Conservation (phyloP, 306 rosid genomes). For the Canavalia ensiformis region DNA sequence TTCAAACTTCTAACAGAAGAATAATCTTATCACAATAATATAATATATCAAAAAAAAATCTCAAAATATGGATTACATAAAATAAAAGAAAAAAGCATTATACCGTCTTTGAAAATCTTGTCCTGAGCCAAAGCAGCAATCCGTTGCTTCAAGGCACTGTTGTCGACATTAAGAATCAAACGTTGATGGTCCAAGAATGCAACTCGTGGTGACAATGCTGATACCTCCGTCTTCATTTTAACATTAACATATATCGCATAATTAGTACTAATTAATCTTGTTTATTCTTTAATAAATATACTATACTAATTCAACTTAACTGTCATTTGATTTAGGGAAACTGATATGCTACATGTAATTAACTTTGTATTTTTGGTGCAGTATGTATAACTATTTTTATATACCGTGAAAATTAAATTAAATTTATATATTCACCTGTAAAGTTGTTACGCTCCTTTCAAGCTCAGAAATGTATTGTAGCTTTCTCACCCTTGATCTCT, state of each 20-base stretch:
- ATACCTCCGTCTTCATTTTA: slow-evolving; percentile 82
- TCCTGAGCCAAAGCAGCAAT: slow-evolving; percentile 98
- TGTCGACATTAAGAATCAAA: slow-evolving; percentile 89
- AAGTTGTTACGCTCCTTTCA: slow-evolving; percentile 85
- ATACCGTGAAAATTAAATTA: not conserved
- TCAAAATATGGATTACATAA: not conserved
- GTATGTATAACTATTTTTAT: not conserved
- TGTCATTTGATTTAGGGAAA: slow-evolving; percentile 1
- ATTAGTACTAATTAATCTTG: not conserved
- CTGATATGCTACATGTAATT: not conserved
- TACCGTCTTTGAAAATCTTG: slow-evolving; percentile 97
- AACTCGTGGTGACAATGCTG: slow-evolving; percentile 91
- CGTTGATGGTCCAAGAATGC: slow-evolving; percentile 98
- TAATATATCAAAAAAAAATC: not conserved
- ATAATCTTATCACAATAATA: not conserved
- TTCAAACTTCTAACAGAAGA: not conserved
- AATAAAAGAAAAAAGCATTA: not conserved
- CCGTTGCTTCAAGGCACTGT: slow-evolving; percentile 92
- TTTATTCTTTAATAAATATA: not conserved
- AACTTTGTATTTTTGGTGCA: not conserved
- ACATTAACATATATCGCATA: not conserved
- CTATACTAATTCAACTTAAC: not conserved
- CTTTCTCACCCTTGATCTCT: slow-evolving; percentile 92
- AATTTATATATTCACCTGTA: slow-evolving; percentile 65
- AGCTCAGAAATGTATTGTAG: slow-evolving; percentile 92